Percentiles rank a stretch among this genome's conserved stretches.
phyloP scores from a whole-genome alignment of 306 rosid species.

The Oxytropis ochrocephala region DNA sequence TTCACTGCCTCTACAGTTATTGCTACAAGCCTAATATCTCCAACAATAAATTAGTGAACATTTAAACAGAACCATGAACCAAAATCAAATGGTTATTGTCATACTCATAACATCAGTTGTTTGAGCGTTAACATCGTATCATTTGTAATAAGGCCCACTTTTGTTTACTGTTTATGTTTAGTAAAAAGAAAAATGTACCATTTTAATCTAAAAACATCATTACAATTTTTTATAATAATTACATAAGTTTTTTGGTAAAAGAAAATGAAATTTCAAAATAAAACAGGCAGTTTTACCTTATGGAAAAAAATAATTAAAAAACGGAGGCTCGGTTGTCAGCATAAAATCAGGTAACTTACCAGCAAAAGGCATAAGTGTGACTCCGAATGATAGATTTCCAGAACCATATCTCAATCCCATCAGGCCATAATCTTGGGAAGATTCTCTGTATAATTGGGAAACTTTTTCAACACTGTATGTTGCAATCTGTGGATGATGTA shows the following conservation, averaged over 20 bases:
- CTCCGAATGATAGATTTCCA: conserved; percentile 64
- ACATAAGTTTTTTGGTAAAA: not conserved
- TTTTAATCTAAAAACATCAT: not conserved
- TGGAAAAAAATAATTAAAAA: not conserved
- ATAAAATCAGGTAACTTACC: conserved; percentile 38
- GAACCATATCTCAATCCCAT: conserved; percentile 95
- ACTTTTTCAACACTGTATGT: conserved; percentile 25
- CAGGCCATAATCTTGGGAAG: conserved; percentile 62
- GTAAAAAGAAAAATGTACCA: not conserved
- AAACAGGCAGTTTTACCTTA: not conserved
- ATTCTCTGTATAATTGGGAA: conserved; percentile 44
- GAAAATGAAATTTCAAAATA: not conserved
- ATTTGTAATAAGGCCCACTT: not conserved
- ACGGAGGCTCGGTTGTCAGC: not conserved
- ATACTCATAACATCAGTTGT: not conserved
- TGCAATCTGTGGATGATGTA: conserved; percentile 13
- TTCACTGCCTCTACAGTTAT: not conserved
- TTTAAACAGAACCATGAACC: not conserved
- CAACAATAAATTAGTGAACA: not conserved
- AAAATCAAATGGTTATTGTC: not conserved
- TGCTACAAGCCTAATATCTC: not conserved
- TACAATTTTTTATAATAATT: not conserved
- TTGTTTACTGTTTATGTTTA: not conserved
- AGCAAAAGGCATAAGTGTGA: conserved; percentile 60
- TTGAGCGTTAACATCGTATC: not conserved